Conservation (phyloP, 2,329 filamentous ascomycete species). For the Pseudogymnoascus sp. region DNA sequence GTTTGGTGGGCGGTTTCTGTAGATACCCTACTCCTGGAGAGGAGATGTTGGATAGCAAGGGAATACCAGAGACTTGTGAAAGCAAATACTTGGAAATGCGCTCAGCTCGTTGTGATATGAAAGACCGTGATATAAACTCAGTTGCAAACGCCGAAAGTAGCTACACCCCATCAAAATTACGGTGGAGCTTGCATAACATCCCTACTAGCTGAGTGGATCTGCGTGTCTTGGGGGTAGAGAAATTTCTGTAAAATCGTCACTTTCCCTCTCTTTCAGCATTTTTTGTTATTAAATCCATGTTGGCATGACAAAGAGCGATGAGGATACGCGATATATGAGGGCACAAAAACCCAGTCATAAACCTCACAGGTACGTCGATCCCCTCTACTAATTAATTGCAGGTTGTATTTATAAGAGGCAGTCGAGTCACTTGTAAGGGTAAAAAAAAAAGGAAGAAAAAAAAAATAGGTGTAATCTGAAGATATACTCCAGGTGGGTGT, state of each 20-base stretch:
- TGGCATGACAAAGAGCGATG: not conserved
- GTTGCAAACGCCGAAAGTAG: not conserved
- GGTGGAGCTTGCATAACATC: not conserved
- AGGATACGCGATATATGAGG: not conserved
- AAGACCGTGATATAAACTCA: not conserved
- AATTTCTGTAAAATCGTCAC: not conserved
- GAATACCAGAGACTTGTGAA: not conserved
- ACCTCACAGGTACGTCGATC: not conserved
- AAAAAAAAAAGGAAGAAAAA: conserved; percentile 3
- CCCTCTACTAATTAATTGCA: not conserved
- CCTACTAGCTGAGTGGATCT: not conserved
- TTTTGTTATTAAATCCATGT: not conserved
- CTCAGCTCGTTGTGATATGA: not conserved
- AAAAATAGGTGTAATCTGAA: conserved; percentile 12
- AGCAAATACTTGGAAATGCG: not conserved
- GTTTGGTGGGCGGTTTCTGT: conserved; percentile 4
- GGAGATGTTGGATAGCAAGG: conserved; percentile 2
- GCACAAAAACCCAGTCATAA: not conserved
- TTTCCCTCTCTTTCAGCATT: not conserved
- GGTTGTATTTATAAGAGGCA: not conserved
- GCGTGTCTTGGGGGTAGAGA: not conserved
- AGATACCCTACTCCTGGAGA: conserved; percentile 2
- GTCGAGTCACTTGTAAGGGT: not conserved
- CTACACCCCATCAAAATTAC: not conserved
- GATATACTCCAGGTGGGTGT: conserved; percentile 29